Evolutionary conservation across 768 basidiomycete species (phyloP), one percentile per base, ranked within the genome.

Genomic region (Mycena metata): DNA sequence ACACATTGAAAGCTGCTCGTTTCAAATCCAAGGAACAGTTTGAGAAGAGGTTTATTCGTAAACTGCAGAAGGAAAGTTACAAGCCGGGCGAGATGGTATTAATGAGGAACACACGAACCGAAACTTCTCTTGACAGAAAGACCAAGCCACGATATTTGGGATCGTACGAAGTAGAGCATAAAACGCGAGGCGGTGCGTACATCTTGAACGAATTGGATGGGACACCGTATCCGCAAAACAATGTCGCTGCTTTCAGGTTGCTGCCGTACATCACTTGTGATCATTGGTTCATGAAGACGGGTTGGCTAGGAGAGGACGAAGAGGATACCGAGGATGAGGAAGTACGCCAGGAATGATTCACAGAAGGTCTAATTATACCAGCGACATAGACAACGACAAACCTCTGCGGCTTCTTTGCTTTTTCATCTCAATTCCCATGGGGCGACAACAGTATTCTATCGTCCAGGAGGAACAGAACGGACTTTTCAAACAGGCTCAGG

Each of bases 1-100:
- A 69, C 5, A 57, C 50, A 0, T 39, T 77, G 6, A 46, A 66
- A n/a, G 60, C 72, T 17, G 36, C 63, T 10, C 64, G 76, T 2
- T 68, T 76, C 33, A 43, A 45, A 1, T 74, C 74, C 2, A 74
- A 72, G 24, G 67, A 65, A 45, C 70, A 77, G 26, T 79, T 78
- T 56, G 71, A 77, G 26, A 54, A 59, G 15, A 54, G 59, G 5
- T 73, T 60, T 63, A 30, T 60, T 10, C 39, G 59, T 2, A 59
- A 60, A 8, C 69, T 78, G 24, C 41, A 45, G 9, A 59, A 47
- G 19, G 69, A 59, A 17, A 33, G 59, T 10, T 76, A 71, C 43
- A 17, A 64, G 41, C 30, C 46, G 2, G 75, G 76, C 54, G 71
- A 72, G 2, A 59, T 79, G 10, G 74, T 79, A 0, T 52, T 79